A percentile compares a stretch with the other conserved stretches of the same genome.
phyloP scores from a whole-genome alignment of 2,329 filamentous ascomycete species.

The Colletotrichum siamense region DNA sequence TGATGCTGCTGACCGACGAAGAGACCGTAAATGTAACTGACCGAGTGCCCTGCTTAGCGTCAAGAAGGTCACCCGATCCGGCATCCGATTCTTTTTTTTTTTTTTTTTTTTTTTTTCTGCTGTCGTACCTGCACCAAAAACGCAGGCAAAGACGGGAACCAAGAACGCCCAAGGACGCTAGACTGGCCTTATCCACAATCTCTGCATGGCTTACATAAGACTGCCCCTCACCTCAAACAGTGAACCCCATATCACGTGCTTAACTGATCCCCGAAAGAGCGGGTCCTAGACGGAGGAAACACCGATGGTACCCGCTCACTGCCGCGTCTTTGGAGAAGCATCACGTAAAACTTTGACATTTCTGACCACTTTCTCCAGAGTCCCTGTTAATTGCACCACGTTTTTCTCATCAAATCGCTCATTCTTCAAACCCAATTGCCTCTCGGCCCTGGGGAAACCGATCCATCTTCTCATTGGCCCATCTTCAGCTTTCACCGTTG shows the following conservation, averaged over 20 bases:
- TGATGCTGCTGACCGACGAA: background rate
- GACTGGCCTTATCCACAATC: background rate
- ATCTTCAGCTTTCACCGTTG: background rate
- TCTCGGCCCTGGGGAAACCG: conserved; percentile 3
- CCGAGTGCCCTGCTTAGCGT: background rate
- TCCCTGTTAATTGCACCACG: background rate
- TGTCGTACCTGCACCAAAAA: background rate
- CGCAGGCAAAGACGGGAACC: background rate
- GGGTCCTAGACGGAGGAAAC: background rate
- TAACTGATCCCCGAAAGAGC: background rate
- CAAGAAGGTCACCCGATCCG: background rate
- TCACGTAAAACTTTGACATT: conserved; percentile 16
- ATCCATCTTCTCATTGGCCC: background rate
- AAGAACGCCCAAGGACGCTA: background rate
- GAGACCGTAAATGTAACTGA: background rate
- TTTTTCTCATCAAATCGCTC: conserved; percentile 4
- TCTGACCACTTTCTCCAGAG: conserved; percentile 3
- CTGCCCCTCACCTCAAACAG: background rate
- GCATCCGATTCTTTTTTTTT: background rate
- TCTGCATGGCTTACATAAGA: background rate
- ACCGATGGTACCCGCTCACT: conserved; percentile 6
- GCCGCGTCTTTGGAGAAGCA: background rate
- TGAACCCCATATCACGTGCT: conserved; percentile 8
- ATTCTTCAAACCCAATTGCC: background rate
- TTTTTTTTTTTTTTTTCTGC: no score